A percentile compares a stretch with the other conserved stretches of the same genome.
Evolutionary conservation across 495 filamentous ascomycete species (phyloP).

Genomic region (Tuber brumale): DNA sequence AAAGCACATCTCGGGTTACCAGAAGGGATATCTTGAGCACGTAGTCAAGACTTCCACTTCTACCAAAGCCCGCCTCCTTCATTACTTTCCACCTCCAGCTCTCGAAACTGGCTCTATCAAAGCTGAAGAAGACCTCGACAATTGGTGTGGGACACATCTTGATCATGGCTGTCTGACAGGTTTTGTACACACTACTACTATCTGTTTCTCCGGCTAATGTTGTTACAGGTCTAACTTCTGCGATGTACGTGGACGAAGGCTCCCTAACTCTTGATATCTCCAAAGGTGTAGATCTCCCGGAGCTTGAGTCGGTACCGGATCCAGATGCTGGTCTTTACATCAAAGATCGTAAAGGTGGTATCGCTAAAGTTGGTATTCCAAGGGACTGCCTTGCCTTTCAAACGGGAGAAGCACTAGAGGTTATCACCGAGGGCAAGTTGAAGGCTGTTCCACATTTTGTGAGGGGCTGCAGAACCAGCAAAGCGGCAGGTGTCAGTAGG

Average conservation of each 20-base stretch:
- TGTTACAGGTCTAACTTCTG: slow-evolving; percentile 76
- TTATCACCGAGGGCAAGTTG: slow-evolving; percentile 82
- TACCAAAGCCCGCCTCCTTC: slow-evolving; percentile 85
- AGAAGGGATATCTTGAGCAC: slow-evolving; percentile 68
- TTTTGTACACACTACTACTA: background rate
- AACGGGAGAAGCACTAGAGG: slow-evolving; percentile 84
- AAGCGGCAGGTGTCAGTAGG: slow-evolving; percentile 52
- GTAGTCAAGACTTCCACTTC: slow-evolving; percentile 79
- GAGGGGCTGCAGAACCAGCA: slow-evolving; percentile 54
- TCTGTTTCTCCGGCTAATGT: slow-evolving; percentile 39
- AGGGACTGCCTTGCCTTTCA: slow-evolving; percentile 89
- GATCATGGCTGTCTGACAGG: slow-evolving; percentile 75
- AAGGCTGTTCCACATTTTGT: slow-evolving; percentile 96
- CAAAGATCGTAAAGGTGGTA: slow-evolving; percentile 66
- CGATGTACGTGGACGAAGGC: slow-evolving; percentile 89
- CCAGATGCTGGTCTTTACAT: slow-evolving; percentile 84
- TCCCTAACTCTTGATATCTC: slow-evolving; percentile 45
- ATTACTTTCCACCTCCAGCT: slow-evolving; percentile 72
- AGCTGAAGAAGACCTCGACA: slow-evolving; percentile 59
- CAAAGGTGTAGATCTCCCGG: slow-evolving; percentile 48
- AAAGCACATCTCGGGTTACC: slow-evolving; percentile 68
- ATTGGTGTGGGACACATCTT: slow-evolving; percentile 93
- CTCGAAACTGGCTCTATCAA: slow-evolving; percentile 35
- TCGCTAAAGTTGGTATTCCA: slow-evolving; percentile 83
- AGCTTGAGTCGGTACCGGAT: slow-evolving; percentile 69